phyloP scores from a whole-genome alignment of 169 alveolate genomes.

The Cryptosporidium bovis region DNA sequence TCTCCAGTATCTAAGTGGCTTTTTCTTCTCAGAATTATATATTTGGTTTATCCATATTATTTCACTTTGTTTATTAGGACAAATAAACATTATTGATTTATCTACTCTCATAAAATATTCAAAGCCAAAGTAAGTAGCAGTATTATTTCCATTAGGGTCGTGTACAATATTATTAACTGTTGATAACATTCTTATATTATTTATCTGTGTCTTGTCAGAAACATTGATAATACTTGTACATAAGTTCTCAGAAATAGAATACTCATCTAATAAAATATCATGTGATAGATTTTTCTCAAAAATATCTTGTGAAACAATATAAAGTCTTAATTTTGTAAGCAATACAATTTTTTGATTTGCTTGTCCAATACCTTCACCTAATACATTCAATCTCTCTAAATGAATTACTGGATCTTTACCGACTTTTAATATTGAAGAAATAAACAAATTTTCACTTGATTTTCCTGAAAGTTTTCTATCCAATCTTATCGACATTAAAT shows the following conservation, averaged over 20 bases:
- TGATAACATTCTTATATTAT: background rate
- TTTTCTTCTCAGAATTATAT: constrained; percentile 7
- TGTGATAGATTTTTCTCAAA: constrained; percentile 47
- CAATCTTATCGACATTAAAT: constrained; percentile 44
- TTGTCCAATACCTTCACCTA: background rate
- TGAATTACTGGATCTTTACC: constrained; percentile 51
- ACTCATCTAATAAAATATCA: constrained; percentile 48
- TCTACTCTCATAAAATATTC: background rate
- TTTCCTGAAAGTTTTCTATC: constrained; percentile 39
- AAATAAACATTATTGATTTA: constrained; percentile 15
- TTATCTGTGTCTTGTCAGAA: background rate
- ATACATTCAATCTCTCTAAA: constrained; percentile 12
- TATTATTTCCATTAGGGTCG: background rate
- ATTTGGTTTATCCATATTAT: constrained; percentile 39
- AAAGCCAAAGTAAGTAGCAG: background rate
- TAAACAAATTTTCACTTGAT: constrained; percentile 16
- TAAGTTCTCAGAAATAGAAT: constrained; percentile 15
- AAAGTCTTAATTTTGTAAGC: background rate
- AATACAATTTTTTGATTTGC: constrained; percentile 3
- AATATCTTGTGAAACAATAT: constrained; percentile 8
- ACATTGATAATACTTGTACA: background rate
- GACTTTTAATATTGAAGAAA: constrained; percentile 28
- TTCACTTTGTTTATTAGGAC: constrained; percentile 69
- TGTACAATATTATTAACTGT: background rate
- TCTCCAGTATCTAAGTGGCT: constrained; percentile 60